Base-by-base conservation (phyloP, 352 stramenopile genomes). In the Globisporangium nagaii region DNA sequence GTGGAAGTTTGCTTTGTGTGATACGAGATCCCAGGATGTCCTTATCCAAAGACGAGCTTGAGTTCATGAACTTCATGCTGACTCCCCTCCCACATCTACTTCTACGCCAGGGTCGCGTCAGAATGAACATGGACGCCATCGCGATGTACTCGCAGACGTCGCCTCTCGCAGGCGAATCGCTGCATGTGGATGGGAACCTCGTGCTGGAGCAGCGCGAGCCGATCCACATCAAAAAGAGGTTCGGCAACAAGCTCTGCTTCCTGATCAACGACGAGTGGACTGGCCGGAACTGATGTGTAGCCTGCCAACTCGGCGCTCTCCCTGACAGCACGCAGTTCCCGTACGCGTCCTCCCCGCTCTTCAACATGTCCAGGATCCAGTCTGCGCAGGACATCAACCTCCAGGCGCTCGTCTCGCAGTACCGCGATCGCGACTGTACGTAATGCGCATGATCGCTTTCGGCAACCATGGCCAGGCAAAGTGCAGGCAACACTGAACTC, bases 71-170 rank as follows among this genome's bases (percentile, higher is more conserved):
- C n/a, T n/a, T n/a, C n/a, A n/a, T n/a, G n/a, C n/a, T n/a, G n/a
- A n/a, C n/a, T n/a, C n/a, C n/a, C n/a, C n/a, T n/a, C n/a, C n/a
- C n/a, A n/a, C n/a, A n/a, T n/a, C n/a, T n/a, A n/a, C 22, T 60
- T 22, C 41, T 34, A 3, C 27, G n/a, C 4, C 20, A 80, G 56
- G 68, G 56, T 22, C 69, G 73, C 30, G 73, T 62, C 6, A 70
- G 74, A 42, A 43, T 94, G 20, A 84, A 76, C 27, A 91, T 93
- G 74, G 79, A 93, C 45, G 70, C 69, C 5, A 6, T 90, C 12
- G 70, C 70, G 2, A 60, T 74, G 22, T 56, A 68, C 45, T 68
- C 60, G 5, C 56, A 79, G 52, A 62, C 63, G 8, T 84, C 67
- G 12, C 53, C 62, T 17, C 45, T 87, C 19, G 48, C 68, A 12